Evolutionary conservation across 2,329 filamentous ascomycete species (phyloP).

Genomic region (Talaromyces sp.): DNA sequence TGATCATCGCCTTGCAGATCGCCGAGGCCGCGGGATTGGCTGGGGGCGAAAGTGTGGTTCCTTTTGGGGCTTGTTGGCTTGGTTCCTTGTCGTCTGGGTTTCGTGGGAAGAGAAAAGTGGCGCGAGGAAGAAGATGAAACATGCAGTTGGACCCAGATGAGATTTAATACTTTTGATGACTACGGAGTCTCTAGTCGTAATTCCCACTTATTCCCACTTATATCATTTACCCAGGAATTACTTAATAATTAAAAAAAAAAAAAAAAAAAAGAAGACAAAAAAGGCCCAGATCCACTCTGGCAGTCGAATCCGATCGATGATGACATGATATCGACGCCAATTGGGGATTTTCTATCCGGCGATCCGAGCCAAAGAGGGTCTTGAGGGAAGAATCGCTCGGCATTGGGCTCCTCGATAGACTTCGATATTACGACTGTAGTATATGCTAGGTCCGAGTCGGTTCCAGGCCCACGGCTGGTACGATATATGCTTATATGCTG

Average conservation of each 20-base stretch:
- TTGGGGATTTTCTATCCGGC: conserved; percentile 21
- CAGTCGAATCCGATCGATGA: conserved; percentile 22
- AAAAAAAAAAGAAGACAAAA: not conserved
- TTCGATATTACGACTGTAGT: no score
- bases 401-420: no score
- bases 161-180: not conserved
- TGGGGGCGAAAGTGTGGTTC: conserved; percentile 12
- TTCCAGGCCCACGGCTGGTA: no score
- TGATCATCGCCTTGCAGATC: conserved; percentile 30
- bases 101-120: not conserved
- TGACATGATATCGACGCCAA: conserved; percentile 23
- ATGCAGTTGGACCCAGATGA: not conserved
- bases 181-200: not conserved
- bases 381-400: no score
- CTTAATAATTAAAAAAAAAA: no score
- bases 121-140: not conserved
- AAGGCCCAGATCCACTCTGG: not conserved
- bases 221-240: no score
- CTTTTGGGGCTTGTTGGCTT: not conserved
- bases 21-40: conserved; percentile 19
- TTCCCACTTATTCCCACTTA: no score
- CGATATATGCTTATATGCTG: no score
- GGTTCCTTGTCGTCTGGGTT: not conserved
- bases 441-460: no score
- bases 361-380: conserved; percentile 18